Evolutionary conservation across 2,329 filamentous ascomycete species (phyloP).

Genomic region (Xylariaceae sp.): DNA sequence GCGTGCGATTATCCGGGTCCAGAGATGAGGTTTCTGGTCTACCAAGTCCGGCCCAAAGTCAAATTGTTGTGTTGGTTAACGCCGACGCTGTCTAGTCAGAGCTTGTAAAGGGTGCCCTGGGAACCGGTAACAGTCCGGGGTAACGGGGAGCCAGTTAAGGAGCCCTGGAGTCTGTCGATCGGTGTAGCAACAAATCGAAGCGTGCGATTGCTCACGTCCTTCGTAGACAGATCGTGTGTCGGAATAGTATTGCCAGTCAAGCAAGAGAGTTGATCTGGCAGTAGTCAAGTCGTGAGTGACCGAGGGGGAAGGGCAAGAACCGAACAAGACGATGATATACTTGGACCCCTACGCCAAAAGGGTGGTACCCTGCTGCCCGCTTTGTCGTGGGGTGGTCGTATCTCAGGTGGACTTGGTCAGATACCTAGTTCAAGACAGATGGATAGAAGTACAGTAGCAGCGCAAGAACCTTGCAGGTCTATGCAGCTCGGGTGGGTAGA

Average conservation of each 20-base stretch:
- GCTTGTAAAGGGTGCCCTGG: neutral
- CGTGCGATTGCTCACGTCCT: too few species aligned
- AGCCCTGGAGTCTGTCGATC: too few species aligned
- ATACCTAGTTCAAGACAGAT: conserved; percentile 10
- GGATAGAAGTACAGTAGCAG: conserved; percentile 9
- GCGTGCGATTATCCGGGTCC: conserved; percentile 2
- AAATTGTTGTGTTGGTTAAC: neutral
- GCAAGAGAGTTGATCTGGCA: neutral
- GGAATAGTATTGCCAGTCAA: neutral
- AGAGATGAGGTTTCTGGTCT: neutral
- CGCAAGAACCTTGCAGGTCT: conserved; percentile 11
- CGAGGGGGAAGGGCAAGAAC: conserved; percentile 4
- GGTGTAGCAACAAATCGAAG: too few species aligned
- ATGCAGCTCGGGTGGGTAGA: conserved; percentile 17
- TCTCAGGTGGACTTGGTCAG: conserved; percentile 12
- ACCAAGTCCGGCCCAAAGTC: neutral
- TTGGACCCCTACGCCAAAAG: conserved; percentile 16
- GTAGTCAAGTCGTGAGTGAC: neutral
- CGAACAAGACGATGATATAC: conserved; percentile 19
- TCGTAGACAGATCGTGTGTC: too few species aligned
- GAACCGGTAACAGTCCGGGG: too few species aligned
- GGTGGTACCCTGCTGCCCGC: conserved; percentile 13
- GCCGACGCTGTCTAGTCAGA: conserved; percentile 9
- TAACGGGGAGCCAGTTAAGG: too few species aligned
- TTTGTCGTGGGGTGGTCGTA: conserved; percentile 12